A percentile compares a stretch with the other conserved stretches of the same genome.
Conservation (phyloP, 257 asterid genomes). For the Nicotiana tabacum region DNA sequence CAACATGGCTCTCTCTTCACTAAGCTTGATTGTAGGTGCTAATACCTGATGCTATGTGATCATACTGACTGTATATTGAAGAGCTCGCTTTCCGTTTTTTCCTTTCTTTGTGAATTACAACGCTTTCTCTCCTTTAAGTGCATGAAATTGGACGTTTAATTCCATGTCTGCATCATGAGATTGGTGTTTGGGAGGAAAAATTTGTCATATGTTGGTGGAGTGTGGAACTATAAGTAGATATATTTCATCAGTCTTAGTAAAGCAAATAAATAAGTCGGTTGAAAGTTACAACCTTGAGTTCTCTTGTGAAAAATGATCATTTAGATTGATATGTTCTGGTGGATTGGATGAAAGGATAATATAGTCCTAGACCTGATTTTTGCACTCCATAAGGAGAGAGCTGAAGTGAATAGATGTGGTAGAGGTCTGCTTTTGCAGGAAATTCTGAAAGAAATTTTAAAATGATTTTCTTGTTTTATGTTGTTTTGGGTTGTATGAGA, state of each 20-base stretch:
- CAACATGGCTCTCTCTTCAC: constrained; percentile 6
- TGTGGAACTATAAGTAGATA: no score
- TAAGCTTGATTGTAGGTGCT: not conserved
- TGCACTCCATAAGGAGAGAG: not conserved
- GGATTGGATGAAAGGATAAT: not conserved
- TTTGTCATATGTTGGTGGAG: no score
- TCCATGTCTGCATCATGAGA: not conserved
- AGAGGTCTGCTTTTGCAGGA: not conserved
- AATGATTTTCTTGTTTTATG: not conserved
- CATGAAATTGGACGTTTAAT: not conserved
- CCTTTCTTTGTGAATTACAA: not conserved
- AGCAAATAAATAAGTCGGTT: no score
- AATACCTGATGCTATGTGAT: not conserved
- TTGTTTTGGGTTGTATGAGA: not conserved
- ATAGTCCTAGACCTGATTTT: not conserved
- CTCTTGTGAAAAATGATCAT: no score
- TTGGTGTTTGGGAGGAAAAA: not conserved
- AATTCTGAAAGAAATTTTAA: not conserved
- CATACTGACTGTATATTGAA: not conserved
- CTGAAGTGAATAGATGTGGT: not conserved
- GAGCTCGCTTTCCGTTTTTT: not conserved
- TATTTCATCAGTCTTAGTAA: no score
- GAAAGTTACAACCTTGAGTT: no score
- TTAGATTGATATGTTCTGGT: no score
- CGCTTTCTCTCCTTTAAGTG: not conserved